Evolutionary conservation across 305 asterid genomes (phyloP), one percentile per base, ranked within the genome.

Genomic region (Rubia occidens): DNA sequence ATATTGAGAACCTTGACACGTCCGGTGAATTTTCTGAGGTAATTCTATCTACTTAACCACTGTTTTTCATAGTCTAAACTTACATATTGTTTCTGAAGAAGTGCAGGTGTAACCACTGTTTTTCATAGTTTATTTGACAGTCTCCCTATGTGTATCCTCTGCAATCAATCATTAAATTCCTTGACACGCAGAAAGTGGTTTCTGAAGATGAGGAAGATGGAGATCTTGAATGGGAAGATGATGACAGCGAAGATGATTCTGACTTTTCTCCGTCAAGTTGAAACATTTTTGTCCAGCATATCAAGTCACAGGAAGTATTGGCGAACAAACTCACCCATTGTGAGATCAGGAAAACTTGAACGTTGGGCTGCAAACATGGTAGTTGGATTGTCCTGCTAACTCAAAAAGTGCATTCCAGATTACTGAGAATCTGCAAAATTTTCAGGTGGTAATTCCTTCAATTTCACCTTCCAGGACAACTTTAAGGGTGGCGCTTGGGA

Each of bases 141-240:
- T 37, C 32, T 59, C 39, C 32, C 61, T 18, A 6, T 7, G 26
- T 59, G 37, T 3, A 66, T 64, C 63, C 15, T 49, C 42, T 29
- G 17, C 21, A n/a, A 35, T 54, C 18, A 65, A 17, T 55, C 39
- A 37, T 64, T 26, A 74, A 71, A 67, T 26, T 29, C 63, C 54
- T 58, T 68, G 65, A 53, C 60, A 21, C 72, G 67, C 87, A 88
- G 96, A 81, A 78, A 66, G 70, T 71, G 66, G 81, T 14, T 67
- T 83, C 87, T 47, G 82, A 73, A 65, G 79, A 64, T 62, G 87
- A 83, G 43, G 89, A 85, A 76, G 87, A 85, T 40, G 86, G 75
- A 43, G 86, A 80, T 43, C 64, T 61, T 60, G 87, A 85, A 47
- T 77, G 76, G 85, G 88, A 82, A 67, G 81, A 68, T 58, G 86